phyloP scores from a whole-genome alignment of 768 basidiomycete genomes.

The Podaxis carcinomalis region DNA sequence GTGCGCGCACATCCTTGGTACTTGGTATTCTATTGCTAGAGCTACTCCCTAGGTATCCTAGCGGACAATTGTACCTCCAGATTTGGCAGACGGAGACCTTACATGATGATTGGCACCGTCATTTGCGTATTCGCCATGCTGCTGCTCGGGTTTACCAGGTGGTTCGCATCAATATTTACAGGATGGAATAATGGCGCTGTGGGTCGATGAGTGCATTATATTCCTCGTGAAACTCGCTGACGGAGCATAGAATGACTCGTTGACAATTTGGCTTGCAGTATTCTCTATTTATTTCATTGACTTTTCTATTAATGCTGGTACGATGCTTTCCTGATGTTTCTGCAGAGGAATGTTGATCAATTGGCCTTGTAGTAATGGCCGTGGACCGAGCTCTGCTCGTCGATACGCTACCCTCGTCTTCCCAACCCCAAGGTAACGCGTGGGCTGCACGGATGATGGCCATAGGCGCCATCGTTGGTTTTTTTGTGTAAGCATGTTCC shows the following conservation, averaged over 20 bases:
- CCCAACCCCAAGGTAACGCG: conserved; percentile 85
- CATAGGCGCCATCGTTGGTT: conserved; percentile 80
- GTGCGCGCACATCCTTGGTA: conserved; percentile 28
- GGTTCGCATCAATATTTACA: conserved; percentile 52
- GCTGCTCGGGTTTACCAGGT: conserved; percentile 77
- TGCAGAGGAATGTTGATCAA: not conserved
- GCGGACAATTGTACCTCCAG: conserved; percentile 82
- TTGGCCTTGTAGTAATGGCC: conserved; percentile 61
- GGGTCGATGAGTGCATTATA: conserved; percentile 5
- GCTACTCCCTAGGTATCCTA: conserved; percentile 49
- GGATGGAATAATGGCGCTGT: conserved; percentile 27
- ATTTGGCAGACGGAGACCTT: conserved; percentile 83
- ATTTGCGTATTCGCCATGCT: conserved; percentile 72
- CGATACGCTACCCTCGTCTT: conserved; percentile 68
- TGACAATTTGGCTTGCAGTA: conserved; percentile 79
- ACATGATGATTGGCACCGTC: conserved; percentile 69
- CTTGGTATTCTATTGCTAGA: not conserved
- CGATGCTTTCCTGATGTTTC: not conserved
- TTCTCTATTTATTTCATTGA: conserved; percentile 48
- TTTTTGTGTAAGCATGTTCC: conserved; percentile 66
- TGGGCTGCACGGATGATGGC: conserved; percentile 96
- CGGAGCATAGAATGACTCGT: conserved; percentile 35
- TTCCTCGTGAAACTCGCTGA: not conserved
- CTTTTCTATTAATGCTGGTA: conserved; percentile 52
- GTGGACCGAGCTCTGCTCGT: conserved; percentile 89